Base-by-base conservation (phyloP, 441 rosid species). In the Cnidoscolus chayamansa region DNA sequence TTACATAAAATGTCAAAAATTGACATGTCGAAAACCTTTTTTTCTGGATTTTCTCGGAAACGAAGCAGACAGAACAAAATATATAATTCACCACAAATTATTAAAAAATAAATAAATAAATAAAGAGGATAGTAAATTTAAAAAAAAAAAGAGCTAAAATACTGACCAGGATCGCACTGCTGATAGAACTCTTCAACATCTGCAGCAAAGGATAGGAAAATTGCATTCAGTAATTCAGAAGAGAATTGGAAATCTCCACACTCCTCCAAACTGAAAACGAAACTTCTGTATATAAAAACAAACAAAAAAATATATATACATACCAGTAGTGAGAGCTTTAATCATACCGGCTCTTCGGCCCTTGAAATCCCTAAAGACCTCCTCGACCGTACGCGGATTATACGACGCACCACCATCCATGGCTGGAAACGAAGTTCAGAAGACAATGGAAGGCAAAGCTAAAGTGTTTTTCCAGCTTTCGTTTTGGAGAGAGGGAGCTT, bases 361-460 rank as follows among this genome's bases (percentile, higher is more conserved):
- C 67, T 85, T 85, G 73, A 90, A 90, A 85, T 90, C 95, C 76
- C 84, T 83, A 72, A 88, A 87, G 4, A 90, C 93, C 59, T 88
- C 93, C 75, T 88, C 95, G 0, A 88, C 93, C 15, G 95, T 88
- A 68, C 95, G 89, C n/a, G 93, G 93, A 58, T 90, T 89, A 77
- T 85, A 86, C 30, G 79, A 74, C 7, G 79, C 90, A 32, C 82
- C 87, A 19, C 79, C 85, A 75, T 90, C 94, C 92, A 89, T 89
- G 16, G 48, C 54, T 12, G 54, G 40, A 59, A n/a, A 15, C 49
- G 40, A 68, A 31, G 57, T 32, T 49, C 62, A 35, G 60, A 11
- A 0, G 13, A 31, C 54, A 50, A 40, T 4, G 61, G 53, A 47
- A 45, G 17, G 12, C 10, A 7, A 0, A 15, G 49, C 10, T 7